Evolutionary conservation across 2,329 filamentous ascomycete species (phyloP).

Genomic region (Phialophora tarda): DNA sequence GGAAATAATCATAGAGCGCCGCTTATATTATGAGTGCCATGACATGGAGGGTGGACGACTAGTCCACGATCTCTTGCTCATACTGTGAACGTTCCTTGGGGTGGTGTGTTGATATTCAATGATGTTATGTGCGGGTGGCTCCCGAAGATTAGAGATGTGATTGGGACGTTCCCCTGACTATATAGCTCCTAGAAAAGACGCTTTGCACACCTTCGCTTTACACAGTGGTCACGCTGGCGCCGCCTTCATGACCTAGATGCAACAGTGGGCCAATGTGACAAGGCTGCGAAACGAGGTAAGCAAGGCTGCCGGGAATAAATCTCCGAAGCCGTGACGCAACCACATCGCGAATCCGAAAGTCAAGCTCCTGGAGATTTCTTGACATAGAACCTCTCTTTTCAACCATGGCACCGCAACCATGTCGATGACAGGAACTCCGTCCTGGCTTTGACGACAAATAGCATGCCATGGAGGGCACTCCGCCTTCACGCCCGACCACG

Average conservation of each 20-base stretch:
- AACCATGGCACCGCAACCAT: not conserved
- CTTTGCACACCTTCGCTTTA: not conserved
- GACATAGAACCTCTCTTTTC: not conserved
- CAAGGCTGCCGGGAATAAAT: constrained; percentile 9
- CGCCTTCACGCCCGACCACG: constrained; percentile 23
- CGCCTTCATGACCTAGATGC: too few relatives aligned
- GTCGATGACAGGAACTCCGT: not conserved
- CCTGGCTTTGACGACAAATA: constrained; percentile 7
- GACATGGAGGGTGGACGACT: not conserved
- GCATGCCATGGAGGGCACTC: constrained; percentile 32
- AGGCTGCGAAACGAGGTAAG: not conserved
- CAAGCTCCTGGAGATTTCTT: not conserved
- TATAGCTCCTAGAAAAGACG: not conserved
- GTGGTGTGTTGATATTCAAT: not conserved
- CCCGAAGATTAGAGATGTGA: not conserved
- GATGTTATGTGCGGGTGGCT: not conserved
- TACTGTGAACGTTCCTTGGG: not conserved
- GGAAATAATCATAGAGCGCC: constrained; percentile 19
- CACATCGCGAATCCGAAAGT: not conserved
- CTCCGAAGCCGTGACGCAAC: constrained; percentile 17
- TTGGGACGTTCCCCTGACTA: not conserved
- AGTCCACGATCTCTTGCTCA: not conserved
- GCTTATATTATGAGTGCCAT: not conserved
- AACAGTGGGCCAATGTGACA: not conserved
- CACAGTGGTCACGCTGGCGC: too few relatives aligned